Evolutionary conservation across 768 basidiomycete species (phyloP), one percentile per base, ranked within the genome.

Genomic region (Leccinum uliginosum): DNA sequence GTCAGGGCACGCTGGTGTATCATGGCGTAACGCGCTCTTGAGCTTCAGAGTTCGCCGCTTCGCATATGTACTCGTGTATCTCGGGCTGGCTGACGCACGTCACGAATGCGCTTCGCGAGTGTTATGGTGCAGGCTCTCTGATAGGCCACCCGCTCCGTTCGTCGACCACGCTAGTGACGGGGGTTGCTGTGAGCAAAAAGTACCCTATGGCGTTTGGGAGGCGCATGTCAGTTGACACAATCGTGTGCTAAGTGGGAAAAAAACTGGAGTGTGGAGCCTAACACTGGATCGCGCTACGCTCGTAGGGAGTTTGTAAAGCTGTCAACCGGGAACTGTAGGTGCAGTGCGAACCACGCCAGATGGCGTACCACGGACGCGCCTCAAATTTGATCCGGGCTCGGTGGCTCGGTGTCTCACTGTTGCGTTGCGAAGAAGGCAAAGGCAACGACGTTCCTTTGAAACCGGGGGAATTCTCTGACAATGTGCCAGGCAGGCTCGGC

Each of bases 361-460:
- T 29, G n/a, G 30, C 51, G 51, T 50, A 43, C 47, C 54, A 58
- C 61, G 54, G 40, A 38, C 27, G 38, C 15, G 14, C 34, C 21
- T 43, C 19, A 32, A 26, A 12, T 19, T 43, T 43, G 40, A 43
- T 52, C 45, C n/a, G n/a, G 44, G 27, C 46, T 48, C 24, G 29
- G 44, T 50, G 38, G 5, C 11, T 43, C n/a, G 11, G 19, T 43
- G 19, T 43, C 40, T 43, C 40, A 43, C 40, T 43, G 40, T 57
- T 56, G 60, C 57, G 57, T 61, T 45, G 56, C 30, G 30, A 59
- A 65, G 50, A 38, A 45, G 52, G 50, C 65, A n/a, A 57, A 58
- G 47, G 51, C 23, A 60, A 59, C 56, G 48, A 43, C 19, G 15
- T 51, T 24, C 30, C 48, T 53, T 30, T 17, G 54, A 24, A 53